Evolutionary conservation across 768 basidiomycete genomes (phyloP).

Genomic region (Dacryopinax spathularia): DNA sequence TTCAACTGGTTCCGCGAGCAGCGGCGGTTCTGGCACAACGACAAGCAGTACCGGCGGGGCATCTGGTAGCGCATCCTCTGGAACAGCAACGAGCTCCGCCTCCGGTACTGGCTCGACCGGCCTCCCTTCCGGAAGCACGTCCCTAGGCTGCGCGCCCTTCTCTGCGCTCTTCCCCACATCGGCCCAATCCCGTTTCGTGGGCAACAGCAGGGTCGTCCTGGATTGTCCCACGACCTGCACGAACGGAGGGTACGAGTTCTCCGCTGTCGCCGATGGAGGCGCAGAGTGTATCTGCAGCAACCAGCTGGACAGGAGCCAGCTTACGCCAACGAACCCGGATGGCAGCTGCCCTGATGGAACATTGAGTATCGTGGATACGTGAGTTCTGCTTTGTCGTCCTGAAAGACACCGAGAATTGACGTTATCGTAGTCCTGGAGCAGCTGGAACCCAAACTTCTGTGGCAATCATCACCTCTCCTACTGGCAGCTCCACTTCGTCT

Average conservation of each 20-base stretch:
- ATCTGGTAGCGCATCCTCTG: too few relatives aligned
- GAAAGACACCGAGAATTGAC: background rate
- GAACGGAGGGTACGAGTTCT: background rate
- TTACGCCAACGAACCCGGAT: background rate
- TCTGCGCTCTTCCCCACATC: background rate
- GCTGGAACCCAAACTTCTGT: background rate
- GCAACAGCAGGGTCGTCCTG: background rate
- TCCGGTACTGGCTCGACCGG: background rate
- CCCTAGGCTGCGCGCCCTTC: background rate
- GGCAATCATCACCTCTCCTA: background rate
- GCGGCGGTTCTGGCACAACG: too few relatives aligned
- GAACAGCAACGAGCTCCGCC: background rate
- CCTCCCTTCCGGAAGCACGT: background rate
- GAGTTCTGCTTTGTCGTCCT: background rate
- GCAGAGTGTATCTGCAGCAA: slow-evolving; percentile 2
- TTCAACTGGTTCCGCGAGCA: background rate
- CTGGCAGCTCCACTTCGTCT: background rate
- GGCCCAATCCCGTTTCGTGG: background rate
- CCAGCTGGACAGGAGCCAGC: background rate
- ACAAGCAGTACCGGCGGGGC: too few relatives aligned
- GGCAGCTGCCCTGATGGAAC: background rate
- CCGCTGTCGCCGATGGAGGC: background rate
- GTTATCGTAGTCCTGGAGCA: background rate
- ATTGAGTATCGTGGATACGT: background rate
- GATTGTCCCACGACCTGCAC: background rate